These are phyloP conservation scores for Fusarium sp. DNA, from an alignment of 2,329 filamentous ascomycete genomes.

Conservation along the genomic window DNA sequence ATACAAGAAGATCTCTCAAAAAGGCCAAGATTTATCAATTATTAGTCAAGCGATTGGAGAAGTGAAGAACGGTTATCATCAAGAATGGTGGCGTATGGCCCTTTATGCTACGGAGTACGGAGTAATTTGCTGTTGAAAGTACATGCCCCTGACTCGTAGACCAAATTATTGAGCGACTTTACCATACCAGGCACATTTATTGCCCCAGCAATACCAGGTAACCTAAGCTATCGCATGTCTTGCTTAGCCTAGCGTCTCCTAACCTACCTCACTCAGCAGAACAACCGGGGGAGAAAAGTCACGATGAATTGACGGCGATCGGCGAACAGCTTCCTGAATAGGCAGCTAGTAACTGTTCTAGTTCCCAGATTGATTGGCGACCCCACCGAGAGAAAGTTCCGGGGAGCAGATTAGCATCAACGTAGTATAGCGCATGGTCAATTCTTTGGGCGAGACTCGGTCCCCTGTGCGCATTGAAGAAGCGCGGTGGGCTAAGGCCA, in stretches of 20 bases:
- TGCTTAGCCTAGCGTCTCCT: neutral
- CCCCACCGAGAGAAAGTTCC: neutral
- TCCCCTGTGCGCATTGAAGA: neutral
- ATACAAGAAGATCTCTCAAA: neutral
- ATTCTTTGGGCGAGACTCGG: neutral
- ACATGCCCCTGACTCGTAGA: neutral
- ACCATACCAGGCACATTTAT: neutral
- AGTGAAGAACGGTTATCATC: too few relatives aligned
- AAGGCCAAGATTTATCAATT: neutral
- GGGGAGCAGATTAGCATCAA: neutral
- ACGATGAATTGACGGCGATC: neutral
- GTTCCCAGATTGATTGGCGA: neutral
- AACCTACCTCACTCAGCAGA: neutral
- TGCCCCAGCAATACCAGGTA: neutral
- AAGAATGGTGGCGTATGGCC: neutral
- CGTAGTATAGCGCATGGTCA: neutral
- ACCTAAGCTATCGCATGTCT: conserved; percentile 8
- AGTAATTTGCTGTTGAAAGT: neutral
- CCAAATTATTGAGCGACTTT: neutral
- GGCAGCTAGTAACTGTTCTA: neutral
- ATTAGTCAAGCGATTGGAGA: neutral
- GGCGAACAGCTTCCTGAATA: conserved; percentile 10
- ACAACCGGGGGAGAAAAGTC: neutral
- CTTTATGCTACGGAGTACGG: conserved; percentile 9
- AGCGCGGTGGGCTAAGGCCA: neutral